phyloP scores from a whole-genome alignment of 768 basidiomycete species.

The Holtermanniella nyarrowii region DNA sequence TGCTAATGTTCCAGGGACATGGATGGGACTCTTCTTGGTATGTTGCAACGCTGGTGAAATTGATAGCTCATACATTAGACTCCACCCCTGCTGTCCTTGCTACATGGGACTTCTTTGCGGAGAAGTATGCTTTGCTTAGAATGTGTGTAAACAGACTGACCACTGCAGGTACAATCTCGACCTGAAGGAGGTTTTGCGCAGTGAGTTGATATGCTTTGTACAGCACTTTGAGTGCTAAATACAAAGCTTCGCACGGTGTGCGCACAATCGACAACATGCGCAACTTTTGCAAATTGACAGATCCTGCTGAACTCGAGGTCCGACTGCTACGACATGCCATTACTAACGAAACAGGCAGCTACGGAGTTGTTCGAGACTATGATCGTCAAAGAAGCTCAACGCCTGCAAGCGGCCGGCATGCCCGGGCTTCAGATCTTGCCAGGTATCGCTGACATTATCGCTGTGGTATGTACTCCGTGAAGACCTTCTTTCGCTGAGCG shows the following conservation, averaged over 20 bases:
- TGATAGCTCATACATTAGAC: slow-evolving; percentile 48
- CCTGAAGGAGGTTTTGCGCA: slow-evolving; percentile 37
- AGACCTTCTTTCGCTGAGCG: slow-evolving; percentile 5
- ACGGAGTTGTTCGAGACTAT: slow-evolving; percentile 65
- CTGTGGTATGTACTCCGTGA: slow-evolving; percentile 44
- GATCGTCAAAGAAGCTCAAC: slow-evolving; percentile 44
- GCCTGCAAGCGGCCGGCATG: slow-evolving; percentile 50
- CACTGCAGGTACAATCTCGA: slow-evolving; percentile 42
- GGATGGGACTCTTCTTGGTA: slow-evolving; percentile 38
- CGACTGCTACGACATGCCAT: slow-evolving; percentile 10
- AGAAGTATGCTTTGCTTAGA: slow-evolving; percentile 33
- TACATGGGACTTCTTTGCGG: slow-evolving; percentile 63
- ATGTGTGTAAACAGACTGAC: neutral
- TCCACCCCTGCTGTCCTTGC: slow-evolving; percentile 72
- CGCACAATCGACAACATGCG: slow-evolving; percentile 64
- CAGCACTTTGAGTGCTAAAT: neutral
- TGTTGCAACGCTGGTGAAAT: neutral
- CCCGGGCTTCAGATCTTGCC: slow-evolving; percentile 50
- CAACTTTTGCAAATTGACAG: slow-evolving; percentile 56
- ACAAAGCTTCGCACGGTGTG: slow-evolving; percentile 57
- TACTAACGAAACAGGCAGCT: slow-evolving; percentile 47
- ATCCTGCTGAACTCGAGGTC: slow-evolving; percentile 53
- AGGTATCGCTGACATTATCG: slow-evolving; percentile 53
- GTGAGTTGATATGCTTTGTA: slow-evolving; percentile 16
- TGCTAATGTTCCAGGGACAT: slow-evolving; percentile 28